Base-by-base conservation (phyloP, 768 basidiomycete genomes). In the Leccinum truebloodii region DNA sequence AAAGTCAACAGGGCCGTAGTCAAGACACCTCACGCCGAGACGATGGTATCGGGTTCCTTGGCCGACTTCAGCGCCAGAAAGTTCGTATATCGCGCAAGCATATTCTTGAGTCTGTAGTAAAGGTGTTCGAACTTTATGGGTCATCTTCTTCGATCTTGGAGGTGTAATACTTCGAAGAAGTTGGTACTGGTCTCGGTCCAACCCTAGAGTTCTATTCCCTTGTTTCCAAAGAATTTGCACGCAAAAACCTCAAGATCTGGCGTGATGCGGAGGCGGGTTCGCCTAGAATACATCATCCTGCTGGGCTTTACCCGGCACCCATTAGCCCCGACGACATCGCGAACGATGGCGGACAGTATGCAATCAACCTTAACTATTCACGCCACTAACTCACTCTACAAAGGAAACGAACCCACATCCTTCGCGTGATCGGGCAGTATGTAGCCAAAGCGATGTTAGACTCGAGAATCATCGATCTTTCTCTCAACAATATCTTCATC, bases 181-280 rank as follows among this genome's bases (percentile, higher is more conserved):
- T 98, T 52, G 97, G 97, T 20, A 98, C 96, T 8, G 97, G 97
- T 20, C 79, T 99, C 12, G 97, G 97, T 3, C 97, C 97, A 7
- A 98, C 97, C 26, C 81, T 98, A 24, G 97, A 99, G 77, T 99
- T 99, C 77, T 99, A 98, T 74, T 92, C 95, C n/a, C 77, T 98
- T 54, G 97, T 95, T 8, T 96, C 93, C 48, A 91, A 88, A 68
- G 97, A 98, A 74, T 98, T 98, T 73, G 94, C 94, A 0, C 80
- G 92, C 57, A 85, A 89, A 67, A 87, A 92, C 61, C 78, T 98
- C 65, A 90, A 91, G 75, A 82, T 98, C 32, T 98, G 97, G 97
- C 83, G 94, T 59, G 93, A 94, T 69, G 86, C 87, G 2, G 94
- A 97, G 61, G 75, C 81, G 13, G 72, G 77, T 55, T 80, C 82